phyloP scores from a whole-genome alignment of 352 stramenopile species.

The Pythium angustatum region DNA sequence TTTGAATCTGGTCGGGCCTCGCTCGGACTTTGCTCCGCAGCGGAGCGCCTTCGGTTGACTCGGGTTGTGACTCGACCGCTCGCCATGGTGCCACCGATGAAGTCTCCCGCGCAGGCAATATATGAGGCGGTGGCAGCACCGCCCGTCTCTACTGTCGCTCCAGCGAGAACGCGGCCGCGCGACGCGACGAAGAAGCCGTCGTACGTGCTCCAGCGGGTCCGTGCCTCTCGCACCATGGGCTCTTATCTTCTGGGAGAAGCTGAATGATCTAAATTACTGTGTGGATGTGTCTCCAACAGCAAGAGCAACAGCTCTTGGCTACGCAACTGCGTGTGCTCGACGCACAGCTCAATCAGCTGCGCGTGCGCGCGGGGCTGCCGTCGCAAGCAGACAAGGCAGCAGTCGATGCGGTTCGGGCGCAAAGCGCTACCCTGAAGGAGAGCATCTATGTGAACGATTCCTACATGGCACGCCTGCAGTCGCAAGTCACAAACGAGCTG shows the following conservation, averaged over 20 bases:
- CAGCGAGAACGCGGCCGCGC: too few species aligned
- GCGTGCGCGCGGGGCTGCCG: background rate
- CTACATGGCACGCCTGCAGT: conserved; percentile 4
- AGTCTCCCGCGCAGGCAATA: too few species aligned
- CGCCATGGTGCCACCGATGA: too few species aligned
- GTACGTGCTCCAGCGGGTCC: conserved; percentile 4
- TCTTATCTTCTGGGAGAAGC: background rate
- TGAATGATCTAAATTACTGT: too few species aligned
- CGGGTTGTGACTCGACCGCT: too few species aligned
- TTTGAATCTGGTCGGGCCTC: too few species aligned
- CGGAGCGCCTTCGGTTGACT: too few species aligned
- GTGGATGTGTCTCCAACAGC: too few species aligned
- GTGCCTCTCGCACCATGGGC: background rate
- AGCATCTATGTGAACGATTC: background rate
- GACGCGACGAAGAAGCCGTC: background rate
- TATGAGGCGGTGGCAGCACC: too few species aligned
- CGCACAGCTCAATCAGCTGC: background rate
- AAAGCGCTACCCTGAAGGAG: background rate
- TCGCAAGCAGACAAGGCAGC: background rate
- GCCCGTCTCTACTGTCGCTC: too few species aligned
- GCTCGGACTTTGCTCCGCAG: too few species aligned
- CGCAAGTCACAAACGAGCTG: conserved; percentile 5
- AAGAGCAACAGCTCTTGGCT: background rate
- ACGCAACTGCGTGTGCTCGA: background rate
- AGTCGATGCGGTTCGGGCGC: background rate